Evolutionary conservation across 1,284 basidiomycete species (phyloP).

Genomic region (Papiliotrema fonsecae): DNA sequence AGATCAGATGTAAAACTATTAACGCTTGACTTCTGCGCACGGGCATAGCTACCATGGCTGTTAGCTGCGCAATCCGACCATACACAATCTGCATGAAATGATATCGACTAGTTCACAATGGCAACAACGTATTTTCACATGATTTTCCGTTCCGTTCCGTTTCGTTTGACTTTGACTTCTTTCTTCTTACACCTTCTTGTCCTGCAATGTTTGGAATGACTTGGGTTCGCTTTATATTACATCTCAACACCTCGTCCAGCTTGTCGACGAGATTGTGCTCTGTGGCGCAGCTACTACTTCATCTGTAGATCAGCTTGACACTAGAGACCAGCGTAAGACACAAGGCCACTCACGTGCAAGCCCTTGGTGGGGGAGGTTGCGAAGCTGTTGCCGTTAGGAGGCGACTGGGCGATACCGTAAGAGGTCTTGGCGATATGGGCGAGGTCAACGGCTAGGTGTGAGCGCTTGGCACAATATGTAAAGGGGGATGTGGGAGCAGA

Average conservation of each 20-base stretch:
- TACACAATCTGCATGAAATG: not conserved
- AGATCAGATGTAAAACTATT: too few relatives aligned
- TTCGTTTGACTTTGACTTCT: not conserved
- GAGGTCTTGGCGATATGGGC: constrained; percentile 74
- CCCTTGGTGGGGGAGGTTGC: constrained; percentile 47
- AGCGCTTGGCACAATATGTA: not conserved
- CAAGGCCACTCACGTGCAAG: too few relatives aligned
- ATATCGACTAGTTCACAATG: not conserved
- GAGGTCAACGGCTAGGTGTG: constrained; percentile 57
- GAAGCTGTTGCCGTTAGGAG: constrained; percentile 48
- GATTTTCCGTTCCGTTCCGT: not conserved
- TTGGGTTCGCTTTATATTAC: too few relatives aligned
- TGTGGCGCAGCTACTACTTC: not conserved
- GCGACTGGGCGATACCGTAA: constrained; percentile 63
- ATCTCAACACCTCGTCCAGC: too few relatives aligned
- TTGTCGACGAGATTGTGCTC: not conserved
- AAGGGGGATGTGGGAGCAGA: not conserved
- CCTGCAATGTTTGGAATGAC: not conserved
- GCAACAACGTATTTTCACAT: not conserved
- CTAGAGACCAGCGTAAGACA: too few relatives aligned
- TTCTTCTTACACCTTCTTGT: not conserved
- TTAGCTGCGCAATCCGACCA: too few relatives aligned
- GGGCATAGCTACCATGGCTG: too few relatives aligned
- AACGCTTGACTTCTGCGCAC: too few relatives aligned
- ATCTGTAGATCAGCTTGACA: not conserved